Percentiles rank a stretch among this genome's conserved stretches.
Conservation (phyloP, 108 stramenopile species). For the Asterionellopsis glacialis region DNA sequence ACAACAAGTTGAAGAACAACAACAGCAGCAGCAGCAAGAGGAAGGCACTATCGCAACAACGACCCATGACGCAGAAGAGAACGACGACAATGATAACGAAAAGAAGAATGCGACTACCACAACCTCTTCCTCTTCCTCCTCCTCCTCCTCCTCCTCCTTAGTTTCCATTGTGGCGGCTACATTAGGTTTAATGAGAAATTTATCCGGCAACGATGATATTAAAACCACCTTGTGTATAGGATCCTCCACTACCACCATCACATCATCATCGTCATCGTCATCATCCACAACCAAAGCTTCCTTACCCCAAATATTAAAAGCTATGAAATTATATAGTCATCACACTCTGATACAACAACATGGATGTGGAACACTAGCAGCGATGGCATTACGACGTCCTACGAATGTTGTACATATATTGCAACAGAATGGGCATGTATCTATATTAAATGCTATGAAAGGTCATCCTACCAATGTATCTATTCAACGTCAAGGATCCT, state of each 20-base stretch:
- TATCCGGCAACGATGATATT: constrained; percentile 87
- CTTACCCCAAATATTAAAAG: no score
- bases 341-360: constrained; percentile 63
- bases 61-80: no score
- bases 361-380: constrained; percentile 77
- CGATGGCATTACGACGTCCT: constrained; percentile 84
- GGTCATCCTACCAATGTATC: constrained; percentile 44
- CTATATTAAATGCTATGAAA: constrained; percentile 66
- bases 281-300: background rate
- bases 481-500: constrained; percentile 80
- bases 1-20: no score
- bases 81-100: no score
- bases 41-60: no score
- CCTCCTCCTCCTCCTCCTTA: background rate
- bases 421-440: constrained; percentile 30
- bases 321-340: constrained; percentile 6
- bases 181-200: constrained; percentile 72
- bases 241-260: background rate
- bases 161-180: constrained; percentile 29
- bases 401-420: constrained; percentile 64
- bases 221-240: constrained; percentile 71
- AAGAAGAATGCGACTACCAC: no score
- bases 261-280: constrained; percentile 9
- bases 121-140: no score
- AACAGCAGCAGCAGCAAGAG: no score